phyloP scores from a whole-genome alignment of 345 rosid genomes.

The Stellera chamaejasme region DNA sequence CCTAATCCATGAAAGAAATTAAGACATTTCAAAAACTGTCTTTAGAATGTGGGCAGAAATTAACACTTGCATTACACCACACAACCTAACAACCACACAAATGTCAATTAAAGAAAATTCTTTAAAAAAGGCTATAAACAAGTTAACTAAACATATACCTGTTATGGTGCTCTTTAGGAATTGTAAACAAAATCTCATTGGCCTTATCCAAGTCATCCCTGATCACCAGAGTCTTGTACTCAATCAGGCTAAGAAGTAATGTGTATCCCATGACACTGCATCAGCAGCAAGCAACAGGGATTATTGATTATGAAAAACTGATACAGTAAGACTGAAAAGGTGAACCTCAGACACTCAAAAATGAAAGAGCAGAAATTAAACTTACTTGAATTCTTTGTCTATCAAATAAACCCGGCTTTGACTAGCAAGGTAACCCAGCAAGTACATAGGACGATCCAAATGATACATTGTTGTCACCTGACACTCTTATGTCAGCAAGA shows the following conservation, averaged over 20 bases:
- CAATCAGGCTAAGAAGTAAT: constrained; percentile 77
- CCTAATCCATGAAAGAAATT: no score
- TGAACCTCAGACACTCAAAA: constrained; percentile 3
- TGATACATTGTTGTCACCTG: constrained; percentile 99
- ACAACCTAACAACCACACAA: no score
- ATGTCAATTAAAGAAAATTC: no score
- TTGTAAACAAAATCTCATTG: constrained; percentile 68
- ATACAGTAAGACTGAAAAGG: constrained; percentile 9
- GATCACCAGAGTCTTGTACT: constrained; percentile 95
- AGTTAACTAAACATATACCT: constrained; percentile 29
- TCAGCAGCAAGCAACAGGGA: not conserved
- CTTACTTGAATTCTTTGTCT: constrained; percentile 99
- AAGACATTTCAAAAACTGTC: no score
- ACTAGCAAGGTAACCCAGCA: constrained; percentile 93
- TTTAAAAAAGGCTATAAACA: no score
- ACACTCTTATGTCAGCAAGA: constrained; percentile 8
- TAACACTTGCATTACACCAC: no score
- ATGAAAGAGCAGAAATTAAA: constrained; percentile 7
- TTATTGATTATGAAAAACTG: not conserved
- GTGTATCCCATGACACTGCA: constrained; percentile 85
- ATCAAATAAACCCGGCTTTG: constrained; percentile 97
- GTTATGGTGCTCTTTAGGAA: constrained; percentile 81
- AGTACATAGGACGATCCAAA: constrained; percentile 99
- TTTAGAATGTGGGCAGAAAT: no score
- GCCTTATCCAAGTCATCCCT: constrained; percentile 86